phyloP scores from a whole-genome alignment of 1,284 basidiomycete genomes.

The Vanrija sp. region DNA sequence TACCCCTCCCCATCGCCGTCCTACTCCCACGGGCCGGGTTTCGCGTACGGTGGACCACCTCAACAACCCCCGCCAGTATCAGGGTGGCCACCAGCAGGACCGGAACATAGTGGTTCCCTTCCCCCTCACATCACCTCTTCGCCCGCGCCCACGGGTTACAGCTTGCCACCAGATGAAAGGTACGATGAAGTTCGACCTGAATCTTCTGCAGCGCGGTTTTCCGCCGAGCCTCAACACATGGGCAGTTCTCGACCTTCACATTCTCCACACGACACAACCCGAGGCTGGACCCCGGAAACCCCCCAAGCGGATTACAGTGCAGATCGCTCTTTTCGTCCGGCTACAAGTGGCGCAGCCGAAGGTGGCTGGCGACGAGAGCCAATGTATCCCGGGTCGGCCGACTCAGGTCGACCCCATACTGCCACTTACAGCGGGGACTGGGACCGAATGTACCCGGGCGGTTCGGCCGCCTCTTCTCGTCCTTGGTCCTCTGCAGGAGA shows the following conservation, averaged over 20 bases:
- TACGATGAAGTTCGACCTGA: background rate
- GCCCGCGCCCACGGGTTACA: background rate
- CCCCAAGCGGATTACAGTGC: background rate
- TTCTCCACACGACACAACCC: background rate
- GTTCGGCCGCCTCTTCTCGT: background rate
- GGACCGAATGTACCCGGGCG: slow-evolving; percentile 1
- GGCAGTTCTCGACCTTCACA: no score
- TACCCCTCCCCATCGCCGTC: slow-evolving; percentile 3
- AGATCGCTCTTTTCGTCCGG: background rate
- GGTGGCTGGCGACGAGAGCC: background rate
- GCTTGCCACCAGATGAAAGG: background rate
- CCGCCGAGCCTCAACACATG: no score
- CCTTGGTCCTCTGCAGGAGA: slow-evolving; percentile 9
- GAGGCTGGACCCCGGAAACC: slow-evolving; percentile 8
- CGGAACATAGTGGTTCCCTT: background rate
- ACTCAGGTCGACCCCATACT: background rate
- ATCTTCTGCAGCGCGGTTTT: background rate
- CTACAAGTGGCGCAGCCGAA: background rate
- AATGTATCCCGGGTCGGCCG: background rate
- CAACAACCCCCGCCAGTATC: background rate
- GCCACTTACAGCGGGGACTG: slow-evolving; percentile 5
- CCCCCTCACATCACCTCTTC: background rate
- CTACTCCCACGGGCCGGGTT: background rate
- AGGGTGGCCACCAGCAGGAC: background rate
- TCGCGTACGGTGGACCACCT: background rate